Conservation (phyloP, 2,329 filamentous ascomycete genomes). For the Diaporthe ampelina region DNA sequence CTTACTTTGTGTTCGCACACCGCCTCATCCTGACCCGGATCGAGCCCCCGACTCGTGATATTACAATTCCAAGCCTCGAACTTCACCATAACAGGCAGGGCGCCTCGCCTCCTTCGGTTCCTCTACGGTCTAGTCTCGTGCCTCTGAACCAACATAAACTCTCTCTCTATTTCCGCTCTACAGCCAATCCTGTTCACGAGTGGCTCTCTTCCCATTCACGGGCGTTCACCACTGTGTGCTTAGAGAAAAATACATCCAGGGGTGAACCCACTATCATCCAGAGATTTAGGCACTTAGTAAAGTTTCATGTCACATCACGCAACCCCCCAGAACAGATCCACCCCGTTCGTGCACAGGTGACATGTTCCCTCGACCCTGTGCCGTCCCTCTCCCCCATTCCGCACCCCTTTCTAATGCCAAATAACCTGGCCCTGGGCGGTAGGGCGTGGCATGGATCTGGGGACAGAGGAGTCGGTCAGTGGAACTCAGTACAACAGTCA, state of each 20-base stretch:
- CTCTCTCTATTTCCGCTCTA: neutral
- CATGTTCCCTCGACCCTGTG: slow-evolving; percentile 2
- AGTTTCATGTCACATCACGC: slow-evolving; percentile 36
- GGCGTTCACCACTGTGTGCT: neutral
- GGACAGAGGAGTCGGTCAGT: neutral
- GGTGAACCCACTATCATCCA: slow-evolving; percentile 28
- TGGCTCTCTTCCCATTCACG: neutral
- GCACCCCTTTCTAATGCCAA: neutral
- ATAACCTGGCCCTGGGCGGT: neutral
- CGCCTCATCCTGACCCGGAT: neutral
- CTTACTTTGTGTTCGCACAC: slow-evolving; percentile 4
- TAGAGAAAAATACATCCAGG: slow-evolving; percentile 22
- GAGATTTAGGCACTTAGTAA: slow-evolving; percentile 33
- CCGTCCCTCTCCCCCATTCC: too few relatives aligned
- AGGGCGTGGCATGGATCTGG: neutral
- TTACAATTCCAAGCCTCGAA: neutral
- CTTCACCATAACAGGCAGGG: slow-evolving; percentile 7
- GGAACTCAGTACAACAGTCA: too few relatives aligned
- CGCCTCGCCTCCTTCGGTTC: slow-evolving; percentile 5
- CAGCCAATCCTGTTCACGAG: slow-evolving; percentile 9
- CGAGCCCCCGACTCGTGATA: slow-evolving; percentile 9
- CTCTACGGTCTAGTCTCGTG: neutral
- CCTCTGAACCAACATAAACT: neutral
- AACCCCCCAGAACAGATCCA: neutral
- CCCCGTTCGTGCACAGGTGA: slow-evolving; percentile 14